Conservation (phyloP, 2,329 filamentous ascomycete genomes). For the Simplicillium sp. region DNA sequence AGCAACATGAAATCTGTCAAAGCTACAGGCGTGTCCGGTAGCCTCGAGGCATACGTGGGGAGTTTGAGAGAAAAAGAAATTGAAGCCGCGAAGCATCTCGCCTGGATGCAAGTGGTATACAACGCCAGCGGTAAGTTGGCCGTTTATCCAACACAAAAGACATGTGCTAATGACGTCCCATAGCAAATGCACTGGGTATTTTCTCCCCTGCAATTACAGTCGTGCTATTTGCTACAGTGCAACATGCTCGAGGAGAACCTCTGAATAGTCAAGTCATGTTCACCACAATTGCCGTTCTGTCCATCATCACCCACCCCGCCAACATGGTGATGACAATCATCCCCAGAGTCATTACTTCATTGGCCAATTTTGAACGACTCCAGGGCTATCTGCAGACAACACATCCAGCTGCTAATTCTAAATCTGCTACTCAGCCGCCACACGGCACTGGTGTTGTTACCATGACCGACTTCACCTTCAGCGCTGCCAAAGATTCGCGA, state of each 20-base stretch:
- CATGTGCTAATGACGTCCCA: neutral
- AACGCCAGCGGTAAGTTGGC: constrained; percentile 3
- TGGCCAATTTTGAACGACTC: constrained; percentile 4
- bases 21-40: constrained; percentile 3
- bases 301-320: constrained; percentile 9
- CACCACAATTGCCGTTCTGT: constrained; percentile 3
- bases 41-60: constrained; percentile 1
- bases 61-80: constrained; percentile 1
- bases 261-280: constrained; percentile 3
- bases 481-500: neutral
- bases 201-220: constrained; percentile 5
- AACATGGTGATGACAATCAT: constrained; percentile 12
- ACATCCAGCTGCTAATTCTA: neutral
- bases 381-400: constrained; percentile 3
- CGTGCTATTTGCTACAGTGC: constrained; percentile 2
- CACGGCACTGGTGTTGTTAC: neutral
- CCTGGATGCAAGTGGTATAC: constrained; percentile 4
- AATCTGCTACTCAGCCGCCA: neutral
- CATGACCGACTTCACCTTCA: neutral
- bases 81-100: neutral
- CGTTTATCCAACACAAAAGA: neutral
- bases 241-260: neutral
- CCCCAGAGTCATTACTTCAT: constrained; percentile 3
- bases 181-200: constrained; percentile 4
- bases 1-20: constrained; percentile 8